phyloP scores from a whole-genome alignment of 2,329 filamentous ascomycete genomes.

The Ophiostoma perfectum region DNA sequence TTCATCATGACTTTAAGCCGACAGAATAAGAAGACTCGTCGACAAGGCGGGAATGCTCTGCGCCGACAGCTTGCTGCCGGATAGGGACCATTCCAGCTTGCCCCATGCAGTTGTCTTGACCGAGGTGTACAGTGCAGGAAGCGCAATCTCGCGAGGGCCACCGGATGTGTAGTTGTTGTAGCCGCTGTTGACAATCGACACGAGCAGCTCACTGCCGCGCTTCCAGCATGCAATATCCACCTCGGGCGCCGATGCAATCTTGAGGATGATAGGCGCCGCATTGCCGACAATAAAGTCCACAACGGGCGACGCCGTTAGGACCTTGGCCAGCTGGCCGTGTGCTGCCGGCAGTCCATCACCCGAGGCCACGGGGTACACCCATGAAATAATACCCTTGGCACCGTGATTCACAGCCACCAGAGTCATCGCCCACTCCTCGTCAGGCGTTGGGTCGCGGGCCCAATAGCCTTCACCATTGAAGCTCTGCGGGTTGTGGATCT shows the following conservation, averaged over 20 bases:
- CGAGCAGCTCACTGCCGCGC: constrained; percentile 29
- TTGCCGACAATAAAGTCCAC: constrained; percentile 38
- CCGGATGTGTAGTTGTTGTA: constrained; percentile 23
- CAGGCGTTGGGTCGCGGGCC: constrained; percentile 41
- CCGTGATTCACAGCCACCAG: constrained; percentile 43
- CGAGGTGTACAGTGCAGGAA: background rate
- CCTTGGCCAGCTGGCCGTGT: constrained; percentile 38
- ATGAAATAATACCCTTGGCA: constrained; percentile 41
- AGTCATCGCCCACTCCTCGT: constrained; percentile 43
- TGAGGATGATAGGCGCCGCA: constrained; percentile 26
- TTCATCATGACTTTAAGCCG: background rate
- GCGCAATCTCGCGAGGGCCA: background rate
- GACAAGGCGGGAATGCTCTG: constrained; percentile 33
- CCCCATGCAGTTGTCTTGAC: constrained; percentile 26
- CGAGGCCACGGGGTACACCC: constrained; percentile 42
- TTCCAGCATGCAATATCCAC: constrained; percentile 38
- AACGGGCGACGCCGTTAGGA: constrained; percentile 36
- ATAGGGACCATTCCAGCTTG: constrained; percentile 29
- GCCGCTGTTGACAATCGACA: constrained; percentile 37
- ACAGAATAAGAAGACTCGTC: constrained; percentile 34
- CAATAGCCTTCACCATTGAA: constrained; percentile 47
- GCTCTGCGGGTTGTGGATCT: constrained; percentile 43
- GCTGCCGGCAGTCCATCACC: constrained; percentile 32
- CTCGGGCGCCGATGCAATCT: constrained; percentile 24
- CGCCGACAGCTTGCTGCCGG: constrained; percentile 29